Base-by-base conservation (phyloP, 495 filamentous ascomycete species). In the Thozetella sp. region DNA sequence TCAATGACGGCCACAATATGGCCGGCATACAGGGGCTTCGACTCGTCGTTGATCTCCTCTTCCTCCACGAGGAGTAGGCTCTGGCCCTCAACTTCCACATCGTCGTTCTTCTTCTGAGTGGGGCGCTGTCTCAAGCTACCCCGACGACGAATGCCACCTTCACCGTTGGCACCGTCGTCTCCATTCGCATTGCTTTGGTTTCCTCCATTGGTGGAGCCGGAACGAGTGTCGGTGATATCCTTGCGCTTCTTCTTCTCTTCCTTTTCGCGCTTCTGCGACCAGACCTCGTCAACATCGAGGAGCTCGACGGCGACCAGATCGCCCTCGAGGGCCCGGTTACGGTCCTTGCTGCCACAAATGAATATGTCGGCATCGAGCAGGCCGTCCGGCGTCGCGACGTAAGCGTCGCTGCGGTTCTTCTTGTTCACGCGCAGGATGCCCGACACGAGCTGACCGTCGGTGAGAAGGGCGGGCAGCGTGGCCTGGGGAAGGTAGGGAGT, bases 221-320 rank as follows among this genome's bases (percentile, higher is more conserved):
- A 87, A 56, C 95, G 87, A 51, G 92, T 92, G 67, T 97, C 95
- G 22, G 93, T 96, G 59, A 96, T 95, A 67, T 99, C 95, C 81
- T 99, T 99, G 71, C 95, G 90, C 80, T 98, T 98, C 87, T 99
- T 99, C 82, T 99, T 99, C 67, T 99, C 95, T 72, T 99, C 95
- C 70, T 99, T 99, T 72, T 99, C 95, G 22, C 92, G 90, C 80
- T 99, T 99, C 77, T 99, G 95, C 17, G 89, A 86, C 95, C 95
- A 99, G 11, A 99, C 95, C 68, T 99, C 95, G 71, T 98, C 95
- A 2, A 99, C 95, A 70, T 99, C 95, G 25, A 99, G 88, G 20
- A 99, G 88, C 72, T 99, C 95, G 55, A 99, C 87, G 26, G 95
- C 95, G 54, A 99, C 95, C 55, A 94, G 83, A 70, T 99, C 95